Conservation (phyloP, 2,329 filamentous ascomycete genomes). For the Colletotrichum musicola region DNA sequence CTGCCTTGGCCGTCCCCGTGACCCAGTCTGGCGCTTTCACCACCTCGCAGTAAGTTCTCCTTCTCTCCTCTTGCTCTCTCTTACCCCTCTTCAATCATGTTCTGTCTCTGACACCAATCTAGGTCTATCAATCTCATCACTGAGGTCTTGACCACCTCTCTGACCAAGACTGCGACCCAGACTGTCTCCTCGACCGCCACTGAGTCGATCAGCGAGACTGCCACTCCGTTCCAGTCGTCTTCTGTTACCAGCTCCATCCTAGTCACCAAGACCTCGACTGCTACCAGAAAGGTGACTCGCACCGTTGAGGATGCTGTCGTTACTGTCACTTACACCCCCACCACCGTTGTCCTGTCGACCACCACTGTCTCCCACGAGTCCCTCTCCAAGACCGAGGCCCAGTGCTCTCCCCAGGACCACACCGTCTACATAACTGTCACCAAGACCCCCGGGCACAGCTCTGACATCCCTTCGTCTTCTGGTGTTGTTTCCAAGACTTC, state of each 20-base stretch:
- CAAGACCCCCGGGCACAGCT: constrained; percentile 24
- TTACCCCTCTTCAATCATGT: background rate
- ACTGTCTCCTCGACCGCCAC: constrained; percentile 19
- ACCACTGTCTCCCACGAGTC: constrained; percentile 7
- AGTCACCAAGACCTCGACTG: constrained; percentile 33
- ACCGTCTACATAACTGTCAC: constrained; percentile 38
- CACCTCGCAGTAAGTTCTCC: constrained; percentile 18
- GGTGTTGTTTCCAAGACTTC: background rate
- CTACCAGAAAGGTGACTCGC: constrained; percentile 24
- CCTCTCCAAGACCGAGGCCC: constrained; percentile 1
- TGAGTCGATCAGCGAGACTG: constrained; percentile 5
- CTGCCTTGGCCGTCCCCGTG: constrained; percentile 23
- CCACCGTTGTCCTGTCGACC: constrained; percentile 13
- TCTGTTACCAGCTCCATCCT: constrained; percentile 23
- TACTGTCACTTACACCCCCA: constrained; percentile 29
- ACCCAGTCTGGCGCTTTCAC: constrained; percentile 14
- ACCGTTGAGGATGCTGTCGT: constrained; percentile 20
- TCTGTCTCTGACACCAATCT: background rate
- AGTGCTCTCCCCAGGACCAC: constrained; percentile 27
- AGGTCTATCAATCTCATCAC: constrained; percentile 25
- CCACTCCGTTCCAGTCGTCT: constrained; percentile 15
- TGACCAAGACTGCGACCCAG: constrained; percentile 34
- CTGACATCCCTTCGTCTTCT: constrained; percentile 16
- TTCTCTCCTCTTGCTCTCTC: background rate
- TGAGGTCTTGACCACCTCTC: constrained; percentile 29